These are phyloP conservation scores for Colletotrichum phormii DNA, from an alignment of 2,329 filamentous ascomycete genomes.

Conservation along the genomic window DNA sequence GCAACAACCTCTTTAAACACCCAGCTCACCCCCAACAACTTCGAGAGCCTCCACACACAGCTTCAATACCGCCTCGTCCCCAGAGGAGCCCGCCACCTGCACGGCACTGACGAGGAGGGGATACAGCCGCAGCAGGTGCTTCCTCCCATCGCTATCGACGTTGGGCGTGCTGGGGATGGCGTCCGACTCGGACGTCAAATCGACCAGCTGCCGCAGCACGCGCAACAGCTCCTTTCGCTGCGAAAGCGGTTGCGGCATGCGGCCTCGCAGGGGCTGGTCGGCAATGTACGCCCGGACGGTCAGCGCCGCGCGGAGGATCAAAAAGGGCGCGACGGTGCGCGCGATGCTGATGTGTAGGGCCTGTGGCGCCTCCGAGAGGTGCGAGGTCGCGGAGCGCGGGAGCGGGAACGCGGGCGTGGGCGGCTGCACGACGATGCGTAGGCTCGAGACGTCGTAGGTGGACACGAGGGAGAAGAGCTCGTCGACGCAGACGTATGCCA, in stretches of 20 bases:
- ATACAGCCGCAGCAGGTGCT: slow-evolving; percentile 85
- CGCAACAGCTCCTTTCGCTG: slow-evolving; percentile 84
- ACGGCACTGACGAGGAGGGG: slow-evolving; percentile 77
- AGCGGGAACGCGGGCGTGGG: slow-evolving; percentile 57
- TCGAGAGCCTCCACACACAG: slow-evolving; percentile 71
- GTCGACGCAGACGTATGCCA: slow-evolving; percentile 84
- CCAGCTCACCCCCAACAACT: slow-evolving; percentile 69
- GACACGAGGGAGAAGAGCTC: slow-evolving; percentile 80
- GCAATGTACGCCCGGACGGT: slow-evolving; percentile 87
- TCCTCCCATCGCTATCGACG: slow-evolving; percentile 69
- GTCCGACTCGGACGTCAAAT: slow-evolving; percentile 75
- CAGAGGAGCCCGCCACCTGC: slow-evolving; percentile 64
- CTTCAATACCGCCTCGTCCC: slow-evolving; percentile 70
- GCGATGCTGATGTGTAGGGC: slow-evolving; percentile 71
- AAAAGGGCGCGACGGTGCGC: slow-evolving; percentile 79
- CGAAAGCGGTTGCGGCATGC: slow-evolving; percentile 87
- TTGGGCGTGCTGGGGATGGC: slow-evolving; percentile 71
- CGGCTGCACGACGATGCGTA: slow-evolving; percentile 54
- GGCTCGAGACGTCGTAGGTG: slow-evolving; percentile 55
- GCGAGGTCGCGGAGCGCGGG: slow-evolving; percentile 29
- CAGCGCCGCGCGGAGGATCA: slow-evolving; percentile 84
- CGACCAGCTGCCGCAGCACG: slow-evolving; percentile 74
- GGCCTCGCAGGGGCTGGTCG: slow-evolving; percentile 89
- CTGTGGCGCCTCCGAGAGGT: slow-evolving; percentile 43
- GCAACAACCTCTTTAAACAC: slow-evolving; percentile 43